Evolutionary conservation across 306 rosid genomes (phyloP).

Genomic region (Cucurbita ficifolia): DNA sequence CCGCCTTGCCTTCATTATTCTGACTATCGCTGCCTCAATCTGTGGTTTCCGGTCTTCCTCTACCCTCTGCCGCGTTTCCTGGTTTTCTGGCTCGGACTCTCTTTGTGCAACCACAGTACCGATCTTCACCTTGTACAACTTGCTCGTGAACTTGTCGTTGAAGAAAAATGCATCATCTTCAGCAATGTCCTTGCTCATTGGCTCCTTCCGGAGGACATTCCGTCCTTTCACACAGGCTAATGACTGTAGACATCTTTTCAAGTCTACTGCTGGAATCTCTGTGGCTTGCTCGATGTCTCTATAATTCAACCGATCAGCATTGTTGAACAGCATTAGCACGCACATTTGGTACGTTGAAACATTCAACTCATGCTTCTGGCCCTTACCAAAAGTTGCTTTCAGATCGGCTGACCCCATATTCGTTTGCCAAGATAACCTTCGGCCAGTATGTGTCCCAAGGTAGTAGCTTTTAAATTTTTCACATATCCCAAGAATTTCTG

Average conservation of each 20-base stretch:
- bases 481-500: slow-evolving; percentile 56
- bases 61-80: slow-evolving; percentile 70
- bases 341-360: slow-evolving; percentile 88
- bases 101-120: slow-evolving; percentile 80
- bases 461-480: slow-evolving; percentile 64
- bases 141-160: slow-evolving; percentile 61
- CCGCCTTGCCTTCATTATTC: slow-evolving; percentile 81
- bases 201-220: slow-evolving; percentile 73
- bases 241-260: slow-evolving; percentile 79
- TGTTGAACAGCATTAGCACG: slow-evolving; percentile 66
- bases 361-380: slow-evolving; percentile 69
- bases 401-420: slow-evolving; percentile 79
- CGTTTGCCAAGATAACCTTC: slow-evolving; percentile 80
- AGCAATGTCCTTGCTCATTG: slow-evolving; percentile 67
- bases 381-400: slow-evolving; percentile 65
- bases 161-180: slow-evolving; percentile 57
- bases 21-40: slow-evolving; percentile 69
- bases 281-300: slow-evolving; percentile 78
- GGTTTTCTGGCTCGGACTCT: slow-evolving; percentile 75
- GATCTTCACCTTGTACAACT: slow-evolving; percentile 63
- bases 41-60: slow-evolving; percentile 80
- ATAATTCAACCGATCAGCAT: slow-evolving; percentile 48
- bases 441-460: slow-evolving; percentile 63
- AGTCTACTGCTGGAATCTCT: slow-evolving; percentile 50
- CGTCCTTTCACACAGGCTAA: slow-evolving; percentile 77